Conservation (phyloP, 768 basidiomycete species). For the Tephrocybe rancida region DNA sequence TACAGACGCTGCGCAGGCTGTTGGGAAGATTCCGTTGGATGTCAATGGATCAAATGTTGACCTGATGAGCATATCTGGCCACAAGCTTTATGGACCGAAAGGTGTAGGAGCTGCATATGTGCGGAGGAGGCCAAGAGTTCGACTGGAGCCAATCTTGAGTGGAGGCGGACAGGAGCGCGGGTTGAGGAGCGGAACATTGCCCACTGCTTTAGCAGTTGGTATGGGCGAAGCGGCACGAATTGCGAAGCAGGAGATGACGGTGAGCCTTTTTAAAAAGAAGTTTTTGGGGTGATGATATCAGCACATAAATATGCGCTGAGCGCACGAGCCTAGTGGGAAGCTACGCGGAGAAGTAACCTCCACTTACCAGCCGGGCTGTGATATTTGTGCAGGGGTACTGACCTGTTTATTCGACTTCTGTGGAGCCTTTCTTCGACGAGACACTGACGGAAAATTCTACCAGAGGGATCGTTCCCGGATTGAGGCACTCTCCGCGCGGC, state of each 20-base stretch:
- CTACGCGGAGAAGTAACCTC: conserved; percentile 17
- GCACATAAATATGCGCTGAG: conserved; percentile 34
- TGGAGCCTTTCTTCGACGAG: neutral
- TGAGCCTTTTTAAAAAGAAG: conserved; percentile 48
- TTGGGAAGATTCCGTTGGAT: conserved; percentile 88
- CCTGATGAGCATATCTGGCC: conserved; percentile 93
- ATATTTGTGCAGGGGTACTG: conserved; percentile 95
- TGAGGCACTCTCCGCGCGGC: conserved; percentile 73
- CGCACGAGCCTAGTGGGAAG: conserved; percentile 48
- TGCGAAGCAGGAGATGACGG: conserved; percentile 89
- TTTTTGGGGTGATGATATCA: conserved; percentile 43
- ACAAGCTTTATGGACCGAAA: conserved; percentile 98
- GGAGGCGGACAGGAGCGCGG: conserved; percentile 99
- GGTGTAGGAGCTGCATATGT: conserved; percentile 96
- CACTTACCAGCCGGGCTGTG: conserved; percentile 58
- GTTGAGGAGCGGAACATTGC: conserved; percentile 90
- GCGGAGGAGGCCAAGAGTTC: conserved; percentile 86
- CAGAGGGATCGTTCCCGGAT: conserved; percentile 84
- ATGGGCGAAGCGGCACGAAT: conserved; percentile 94
- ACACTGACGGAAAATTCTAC: conserved; percentile 20
- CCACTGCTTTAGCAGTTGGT: conserved; percentile 87
- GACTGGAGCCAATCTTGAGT: conserved; percentile 91
- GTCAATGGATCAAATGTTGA: conserved; percentile 97
- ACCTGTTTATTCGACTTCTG: conserved; percentile 26
- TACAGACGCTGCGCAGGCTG: conserved; percentile 96